Evolutionary conservation across 2,329 filamentous ascomycete species (phyloP).

Genomic region (Fusarium pseudocircinatum): DNA sequence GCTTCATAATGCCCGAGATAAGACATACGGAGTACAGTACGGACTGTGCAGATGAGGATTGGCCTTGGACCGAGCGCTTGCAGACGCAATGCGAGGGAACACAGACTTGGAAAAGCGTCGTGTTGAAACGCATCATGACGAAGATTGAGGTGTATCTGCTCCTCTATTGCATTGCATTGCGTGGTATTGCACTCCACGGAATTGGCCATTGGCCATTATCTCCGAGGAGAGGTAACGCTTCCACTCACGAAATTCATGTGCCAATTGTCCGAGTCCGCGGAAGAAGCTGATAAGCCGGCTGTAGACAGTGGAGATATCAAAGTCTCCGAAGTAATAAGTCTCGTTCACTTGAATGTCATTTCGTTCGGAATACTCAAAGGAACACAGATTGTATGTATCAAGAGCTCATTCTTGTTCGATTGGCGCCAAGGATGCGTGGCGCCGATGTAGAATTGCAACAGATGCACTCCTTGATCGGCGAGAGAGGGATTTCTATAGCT

Average conservation of each 20-base stretch:
- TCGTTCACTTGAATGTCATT: not conserved
- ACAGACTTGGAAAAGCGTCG: constrained; percentile 24
- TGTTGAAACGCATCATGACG: constrained; percentile 33
- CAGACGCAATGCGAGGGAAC: constrained; percentile 13
- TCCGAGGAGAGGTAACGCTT: not conserved
- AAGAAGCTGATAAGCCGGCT: constrained; percentile 3
- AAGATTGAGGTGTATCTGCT: constrained; percentile 4
- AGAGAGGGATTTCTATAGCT: not conserved
- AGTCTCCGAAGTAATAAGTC: constrained; percentile 10
- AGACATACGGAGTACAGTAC: constrained; percentile 25
- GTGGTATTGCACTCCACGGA: not conserved
- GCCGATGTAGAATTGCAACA: constrained; percentile 12
- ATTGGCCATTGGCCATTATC: not conserved
- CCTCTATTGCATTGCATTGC: constrained; percentile 7
- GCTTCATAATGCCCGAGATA: constrained; percentile 22
- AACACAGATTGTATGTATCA: not conserved
- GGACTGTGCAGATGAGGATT: constrained; percentile 19
- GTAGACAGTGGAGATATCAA: not conserved
- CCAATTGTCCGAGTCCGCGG: not conserved
- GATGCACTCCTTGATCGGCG: not conserved
- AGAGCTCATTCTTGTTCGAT: constrained; percentile 7
- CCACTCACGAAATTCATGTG: constrained; percentile 3
- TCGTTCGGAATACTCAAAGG: constrained; percentile 9
- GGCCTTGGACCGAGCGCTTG: constrained; percentile 14
- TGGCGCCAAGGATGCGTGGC: constrained; percentile 26